Evolutionary conservation across 345 rosid species (phyloP), one percentile per base, ranked within the genome.

Genomic region (Erysimum cheiranthoides): DNA sequence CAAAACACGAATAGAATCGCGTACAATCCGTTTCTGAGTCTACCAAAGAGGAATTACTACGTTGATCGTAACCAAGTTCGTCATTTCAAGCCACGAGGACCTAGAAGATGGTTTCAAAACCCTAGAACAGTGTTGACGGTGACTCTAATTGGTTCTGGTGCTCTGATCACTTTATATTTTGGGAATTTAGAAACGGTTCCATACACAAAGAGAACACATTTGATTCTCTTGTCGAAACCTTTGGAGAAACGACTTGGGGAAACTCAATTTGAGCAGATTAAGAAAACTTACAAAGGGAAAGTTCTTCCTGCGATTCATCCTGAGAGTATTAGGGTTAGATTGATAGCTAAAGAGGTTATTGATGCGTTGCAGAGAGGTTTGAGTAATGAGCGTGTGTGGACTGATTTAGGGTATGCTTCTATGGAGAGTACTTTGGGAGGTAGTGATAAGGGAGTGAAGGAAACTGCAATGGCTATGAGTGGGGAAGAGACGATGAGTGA

Each of bases 341-440:
- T 85, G 80, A 91, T 91, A 66, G 82, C 97, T 2, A 82, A 91
- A 54, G 88, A 95, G 5, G 74, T 95, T 0, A 83, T 95, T 43
- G 90, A 87, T 69, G 89, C 97, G 17, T 82, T 95, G 84, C 85
- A 93, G 73, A 87, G 89, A 78, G 98, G 97, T 70, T 86, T 93
- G 77, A 85, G 82, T 52, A 80, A 85, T 4, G 97, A 95, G 75
- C 87, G 71, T 11, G 85, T 68, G 25, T 90, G 98, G 97, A 84
- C 80, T 47, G 97, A 89, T 74, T 54, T 92, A 74, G 82, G 79
- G 34, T 95, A 95, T 80, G 88, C 89, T 7, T 88, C 93, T 1
- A 28, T 77, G 6, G 97, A 86, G 27, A 69, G 46, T 34, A 59
- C 66, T 13, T 13, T 62, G 39, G 43, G 62, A 14, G 76, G 56